Evolutionary conservation across 306 rosid species (phyloP).

Genomic region (Fragaria ananassa): DNA sequence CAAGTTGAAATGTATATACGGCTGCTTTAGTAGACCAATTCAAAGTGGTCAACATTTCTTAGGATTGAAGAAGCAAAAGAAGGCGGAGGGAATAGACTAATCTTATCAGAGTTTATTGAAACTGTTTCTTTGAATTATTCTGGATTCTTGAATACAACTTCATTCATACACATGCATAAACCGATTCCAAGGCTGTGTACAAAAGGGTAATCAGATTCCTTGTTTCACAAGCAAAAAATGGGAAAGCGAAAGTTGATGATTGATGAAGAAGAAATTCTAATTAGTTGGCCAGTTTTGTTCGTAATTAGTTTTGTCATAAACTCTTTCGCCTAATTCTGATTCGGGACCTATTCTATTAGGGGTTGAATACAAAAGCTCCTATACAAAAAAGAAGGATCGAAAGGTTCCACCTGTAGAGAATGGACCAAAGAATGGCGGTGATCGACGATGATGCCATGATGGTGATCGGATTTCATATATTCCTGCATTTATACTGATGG

Average conservation of each 20-base stretch:
- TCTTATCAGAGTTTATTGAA: not conserved
- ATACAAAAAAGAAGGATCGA: not conserved
- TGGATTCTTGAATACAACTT: not conserved
- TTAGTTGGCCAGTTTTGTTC: not conserved
- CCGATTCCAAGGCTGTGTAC: not conserved
- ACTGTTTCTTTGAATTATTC: not conserved
- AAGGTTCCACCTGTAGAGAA: not conserved
- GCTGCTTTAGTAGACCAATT: constrained; percentile 9
- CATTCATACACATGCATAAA: not conserved
- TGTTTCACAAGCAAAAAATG: not conserved
- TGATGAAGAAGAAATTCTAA: not conserved
- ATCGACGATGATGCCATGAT: not conserved
- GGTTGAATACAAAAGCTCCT: not conserved
- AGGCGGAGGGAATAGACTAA: not conserved
- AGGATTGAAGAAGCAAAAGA: not conserved
- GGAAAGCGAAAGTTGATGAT: not conserved
- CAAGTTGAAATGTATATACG: not conserved
- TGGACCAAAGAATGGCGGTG: not conserved
- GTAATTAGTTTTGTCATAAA: not conserved
- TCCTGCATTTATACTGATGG: not conserved
- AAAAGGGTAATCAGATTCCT: not conserved
- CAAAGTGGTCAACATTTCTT: constrained; percentile 4
- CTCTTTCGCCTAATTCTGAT: not conserved
- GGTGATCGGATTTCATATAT: not conserved
- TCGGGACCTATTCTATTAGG: not conserved